Evolutionary conservation across 2,329 filamentous ascomycete genomes (phyloP).

Genomic region (Teratosphaeria viscida): DNA sequence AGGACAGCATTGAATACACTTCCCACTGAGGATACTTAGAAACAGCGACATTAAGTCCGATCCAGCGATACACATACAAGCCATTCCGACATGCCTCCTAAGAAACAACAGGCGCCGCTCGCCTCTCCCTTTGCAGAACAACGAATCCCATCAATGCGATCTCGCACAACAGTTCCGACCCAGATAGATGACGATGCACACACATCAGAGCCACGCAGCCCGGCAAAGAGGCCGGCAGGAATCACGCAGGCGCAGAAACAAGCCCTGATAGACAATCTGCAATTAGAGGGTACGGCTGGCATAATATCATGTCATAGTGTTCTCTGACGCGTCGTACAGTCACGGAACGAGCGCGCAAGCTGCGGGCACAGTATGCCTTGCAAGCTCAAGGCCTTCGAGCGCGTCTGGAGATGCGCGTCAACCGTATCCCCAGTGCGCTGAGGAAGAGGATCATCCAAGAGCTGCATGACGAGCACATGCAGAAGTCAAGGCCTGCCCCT

Average conservation of each 20-base stretch:
- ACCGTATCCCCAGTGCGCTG: conserved; percentile 73
- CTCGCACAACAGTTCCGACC: background rate
- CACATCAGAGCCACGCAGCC: conserved; percentile 12
- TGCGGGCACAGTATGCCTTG: conserved; percentile 79
- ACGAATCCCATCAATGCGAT: background rate
- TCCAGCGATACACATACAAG: background rate
- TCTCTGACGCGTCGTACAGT: conserved; percentile 42
- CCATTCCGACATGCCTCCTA: conserved; percentile 2
- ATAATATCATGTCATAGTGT: conserved; percentile 18
- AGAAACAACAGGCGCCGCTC: conserved; percentile 2
- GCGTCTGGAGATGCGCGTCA: conserved; percentile 84
- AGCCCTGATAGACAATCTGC: conserved; percentile 76
- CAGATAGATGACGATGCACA: conserved; percentile 9
- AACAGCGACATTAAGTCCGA: background rate
- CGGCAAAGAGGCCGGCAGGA: conserved; percentile 11
- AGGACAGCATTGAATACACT: background rate
- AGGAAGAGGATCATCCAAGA: conserved; percentile 76
- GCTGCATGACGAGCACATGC: conserved; percentile 48
- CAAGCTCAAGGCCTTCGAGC: conserved; percentile 77
- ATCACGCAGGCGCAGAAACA: conserved; percentile 59
- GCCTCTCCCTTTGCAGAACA: background rate
- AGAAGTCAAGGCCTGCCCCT: conserved; percentile 18
- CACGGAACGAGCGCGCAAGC: conserved; percentile 73
- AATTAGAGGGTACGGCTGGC: conserved; percentile 61
- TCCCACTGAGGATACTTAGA: background rate